Conservation (phyloP, 805 yeast species). For the Saccharomycopsis malanga region DNA sequence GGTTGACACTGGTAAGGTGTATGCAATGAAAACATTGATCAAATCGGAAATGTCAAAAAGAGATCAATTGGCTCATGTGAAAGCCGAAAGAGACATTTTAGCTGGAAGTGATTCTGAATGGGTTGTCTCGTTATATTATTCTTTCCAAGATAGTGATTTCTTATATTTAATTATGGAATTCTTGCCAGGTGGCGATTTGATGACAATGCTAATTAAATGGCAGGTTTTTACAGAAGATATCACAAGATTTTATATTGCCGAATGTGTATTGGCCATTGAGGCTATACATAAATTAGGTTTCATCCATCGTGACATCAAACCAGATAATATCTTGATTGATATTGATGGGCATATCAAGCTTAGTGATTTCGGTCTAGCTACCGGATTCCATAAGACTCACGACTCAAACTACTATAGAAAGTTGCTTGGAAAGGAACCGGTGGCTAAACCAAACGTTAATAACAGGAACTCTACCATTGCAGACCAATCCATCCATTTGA, state of each 20-base stretch:
- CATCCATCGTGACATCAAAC: constrained; percentile 96
- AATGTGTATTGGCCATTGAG: constrained; percentile 90
- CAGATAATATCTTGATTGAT: constrained; percentile 89
- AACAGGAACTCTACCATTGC: constrained; percentile 22
- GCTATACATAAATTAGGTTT: constrained; percentile 90
- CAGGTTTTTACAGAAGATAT: constrained; percentile 91
- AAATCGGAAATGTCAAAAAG: constrained; percentile 91
- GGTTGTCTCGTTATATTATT: constrained; percentile 73
- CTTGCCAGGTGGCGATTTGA: constrained; percentile 83
- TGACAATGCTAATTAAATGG: constrained; percentile 95
- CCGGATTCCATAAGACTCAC: constrained; percentile 92
- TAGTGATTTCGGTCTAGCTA: constrained; percentile 72
- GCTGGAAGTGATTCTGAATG: constrained; percentile 90
- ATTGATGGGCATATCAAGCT: constrained; percentile 64
- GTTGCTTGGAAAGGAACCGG: constrained; percentile 52
- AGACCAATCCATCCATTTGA: constrained; percentile 66
- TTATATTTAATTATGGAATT: constrained; percentile 88
- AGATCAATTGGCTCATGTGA: constrained; percentile 92
- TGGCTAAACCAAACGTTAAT: constrained; percentile 22
- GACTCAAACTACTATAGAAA: constrained; percentile 82
- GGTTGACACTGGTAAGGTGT: constrained; percentile 86
- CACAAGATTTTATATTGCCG: constrained; percentile 90
- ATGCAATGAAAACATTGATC: constrained; percentile 88
- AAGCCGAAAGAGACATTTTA: constrained; percentile 91
- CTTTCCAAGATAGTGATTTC: constrained; percentile 73